Base-by-base conservation (phyloP, 2,329 filamentous ascomycete genomes). In the Teratosphaeria viscida region DNA sequence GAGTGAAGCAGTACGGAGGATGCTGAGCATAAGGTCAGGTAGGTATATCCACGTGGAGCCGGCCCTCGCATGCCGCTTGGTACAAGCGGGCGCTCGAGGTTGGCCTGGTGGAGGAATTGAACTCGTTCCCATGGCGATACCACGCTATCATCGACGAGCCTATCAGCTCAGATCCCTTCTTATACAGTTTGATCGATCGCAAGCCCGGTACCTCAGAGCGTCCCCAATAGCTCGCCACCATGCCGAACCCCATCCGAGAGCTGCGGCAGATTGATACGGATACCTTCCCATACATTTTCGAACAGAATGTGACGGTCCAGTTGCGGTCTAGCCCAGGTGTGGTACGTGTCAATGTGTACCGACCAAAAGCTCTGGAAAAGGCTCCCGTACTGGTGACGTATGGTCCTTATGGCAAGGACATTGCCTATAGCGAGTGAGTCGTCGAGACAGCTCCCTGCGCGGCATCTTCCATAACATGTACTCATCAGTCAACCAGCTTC, bases 401-500 rank as follows among this genome's bases (percentile, higher is more conserved):
- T 63, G 86, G 86, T 0, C 87, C 87, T 0, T 89, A 89, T 63
- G 86, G 87, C 54, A 89, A 90, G 65, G 86, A 89, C 65, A 86
- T 88, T 39, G 81, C 78, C 23, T 89, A 89, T 68, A 74, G 77
- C 60, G 75, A 79, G 75, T 78, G 65, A 64, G 72, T 57, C 58
- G 62, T 76, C 39, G 2, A 2, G 2, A 19, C 14, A 3, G 32
- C 7, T n/a, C 16, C 14, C 52, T 16, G 16, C 8, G 14, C 4
- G 23, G 14, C 19, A 23, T 32, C 29, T 32, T 32, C 7, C 26
- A 4, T 19, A 5, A 14, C 54, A 37, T 16, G 56, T 26, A 26
- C 56, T 65, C n/a, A 53, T 49, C 3, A 3, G 37, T 4, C 23
- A 1, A 52, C 37, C 27, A 78, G 70, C 62, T 84, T 84, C 67